Percentiles rank a stretch among this genome's conserved stretches.
These are phyloP conservation scores for Chrysosphaeria jannelii DNA, from an alignment of 2,329 filamentous ascomycete genomes.

Conservation along the genomic window DNA sequence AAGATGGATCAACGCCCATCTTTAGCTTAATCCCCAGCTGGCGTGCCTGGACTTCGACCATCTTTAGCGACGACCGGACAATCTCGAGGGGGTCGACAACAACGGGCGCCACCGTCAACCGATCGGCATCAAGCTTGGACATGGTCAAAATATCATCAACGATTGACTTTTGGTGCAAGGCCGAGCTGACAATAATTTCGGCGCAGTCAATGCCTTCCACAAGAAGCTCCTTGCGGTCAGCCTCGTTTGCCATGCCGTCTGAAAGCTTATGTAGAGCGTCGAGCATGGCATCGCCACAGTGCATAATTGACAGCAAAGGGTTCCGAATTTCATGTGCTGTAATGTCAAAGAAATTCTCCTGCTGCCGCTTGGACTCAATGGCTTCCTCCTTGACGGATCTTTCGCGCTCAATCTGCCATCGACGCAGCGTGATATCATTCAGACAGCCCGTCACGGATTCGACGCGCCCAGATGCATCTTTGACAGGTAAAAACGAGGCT, in stretches of 20 bases:
- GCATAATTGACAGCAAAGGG: constrained; percentile 40
- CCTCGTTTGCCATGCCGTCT: not conserved
- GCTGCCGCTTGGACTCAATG: constrained; percentile 30
- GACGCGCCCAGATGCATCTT: constrained; percentile 14
- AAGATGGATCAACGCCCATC: constrained; percentile 31
- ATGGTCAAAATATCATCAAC: constrained; percentile 48
- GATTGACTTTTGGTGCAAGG: constrained; percentile 52
- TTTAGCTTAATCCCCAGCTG: constrained; percentile 36
- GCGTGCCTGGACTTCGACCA: constrained; percentile 48
- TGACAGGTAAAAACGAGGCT: constrained; percentile 19
- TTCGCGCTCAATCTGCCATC: constrained; percentile 19
- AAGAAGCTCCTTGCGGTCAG: constrained; percentile 11
- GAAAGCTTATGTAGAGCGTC: constrained; percentile 16
- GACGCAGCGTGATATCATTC: constrained; percentile 18
- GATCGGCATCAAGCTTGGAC: constrained; percentile 46
- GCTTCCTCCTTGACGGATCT: constrained; percentile 21
- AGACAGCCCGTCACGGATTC: constrained; percentile 18
- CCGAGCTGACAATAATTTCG: constrained; percentile 48
- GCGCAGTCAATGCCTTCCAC: constrained; percentile 37
- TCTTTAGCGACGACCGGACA: constrained; percentile 36
- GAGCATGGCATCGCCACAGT: constrained; percentile 42
- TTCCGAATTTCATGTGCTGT: constrained; percentile 45
- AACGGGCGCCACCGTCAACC: constrained; percentile 41
- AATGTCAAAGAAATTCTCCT: constrained; percentile 62
- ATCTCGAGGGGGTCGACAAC: constrained; percentile 36